Evolutionary conservation across 768 basidiomycete genomes (phyloP), one percentile per base, ranked within the genome.

Genomic region (Amanita muscaria): DNA sequence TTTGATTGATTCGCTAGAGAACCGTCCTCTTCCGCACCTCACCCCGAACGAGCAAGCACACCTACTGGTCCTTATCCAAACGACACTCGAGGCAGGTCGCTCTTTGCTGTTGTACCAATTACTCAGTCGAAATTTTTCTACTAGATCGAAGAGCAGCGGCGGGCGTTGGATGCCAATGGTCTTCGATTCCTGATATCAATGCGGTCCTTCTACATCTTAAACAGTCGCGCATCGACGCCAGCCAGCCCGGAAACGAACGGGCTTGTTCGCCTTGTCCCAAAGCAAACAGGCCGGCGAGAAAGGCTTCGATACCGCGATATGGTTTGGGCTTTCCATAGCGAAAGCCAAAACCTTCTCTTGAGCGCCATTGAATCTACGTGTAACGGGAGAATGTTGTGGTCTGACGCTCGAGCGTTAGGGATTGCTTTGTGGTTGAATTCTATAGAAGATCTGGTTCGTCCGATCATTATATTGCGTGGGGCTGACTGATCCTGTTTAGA

Each of bases 291-390:
- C 22, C 71, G 77, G 53, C 68, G 88, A 53, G 79, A 83, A 56
- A 75, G 89, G n/a, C 70, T 94, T 37, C 79, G 88, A 16, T 92
- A 86, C 61, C 79, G 96, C 25, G 94, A 99, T 60, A 89, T 97
- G 68, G 73, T 97, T 21, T 99, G 94, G 93, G 94, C 93, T 0
- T 93, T 85, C 59, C 87, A 96, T 54, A 96, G 92, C 56, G 91
- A 96, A 62, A 88, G 82, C 56, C 92, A 99, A 55, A 89, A 86
- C 14, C 60, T 97, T 35, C 62, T 99, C 4, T 60, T 96, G 42
- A 67, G 72, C 21, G 79, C 83, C 3, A 85, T 86, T 2, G 72
- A 72, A 12, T 64, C 72, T 3, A 81, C 85, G 10, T 93, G 88
- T 53, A 75, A 76, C 29, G 83, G 80, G 0, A 94, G 88, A 64